Evolutionary conservation across 257 asterid genomes (phyloP), one percentile per base, ranked within the genome.

Genomic region (Ajuga chamaepitys): DNA sequence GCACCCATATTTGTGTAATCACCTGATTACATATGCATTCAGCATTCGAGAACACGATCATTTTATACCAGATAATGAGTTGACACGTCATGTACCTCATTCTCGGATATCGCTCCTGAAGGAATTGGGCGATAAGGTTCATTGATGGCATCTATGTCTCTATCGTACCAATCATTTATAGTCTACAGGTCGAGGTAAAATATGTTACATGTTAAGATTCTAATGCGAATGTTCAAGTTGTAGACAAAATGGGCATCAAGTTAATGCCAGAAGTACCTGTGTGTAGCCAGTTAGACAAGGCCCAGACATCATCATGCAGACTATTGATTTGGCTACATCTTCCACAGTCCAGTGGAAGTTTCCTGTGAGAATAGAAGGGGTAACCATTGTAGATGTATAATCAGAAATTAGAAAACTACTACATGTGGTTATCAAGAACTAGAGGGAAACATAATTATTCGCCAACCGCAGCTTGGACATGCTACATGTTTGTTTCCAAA

Each of bases 81-180:
- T 30, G 38, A 69, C 69, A 67, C 67, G 63, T 59, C 12, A 69
- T 47, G 32, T 63, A 89, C 97, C 95, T 93, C 98, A 35, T 68
- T 59, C 77, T 84, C 97, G 26, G 91, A 73, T 80, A 93, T 74
- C 40, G 88, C 95, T 30, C 98, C 97, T 8, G 97, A 89, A 68
- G 98, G 97, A 66, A 93, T 93, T 37, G 96, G 97, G 21, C 98
- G 98, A 75, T 89, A 93, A 62, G 97, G 98, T 63, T 93, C 97
- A 7, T 93, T 93, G 68, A 87, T 93, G 61, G 98, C 97, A 78
- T 89, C 98, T 4, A 89, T 89, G 21, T 89, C 98, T 84, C 96
- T 85, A 67, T 93, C 98, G 60, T 93, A 89, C 97, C 97, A 91
- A 72, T 92, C 98, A 83, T 93, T 93, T 54, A 92, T 64, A 6